Evolutionary conservation across 225 moss, liverwort and hornwort species (phyloP).

Genomic region (Marchantia paleacea): DNA sequence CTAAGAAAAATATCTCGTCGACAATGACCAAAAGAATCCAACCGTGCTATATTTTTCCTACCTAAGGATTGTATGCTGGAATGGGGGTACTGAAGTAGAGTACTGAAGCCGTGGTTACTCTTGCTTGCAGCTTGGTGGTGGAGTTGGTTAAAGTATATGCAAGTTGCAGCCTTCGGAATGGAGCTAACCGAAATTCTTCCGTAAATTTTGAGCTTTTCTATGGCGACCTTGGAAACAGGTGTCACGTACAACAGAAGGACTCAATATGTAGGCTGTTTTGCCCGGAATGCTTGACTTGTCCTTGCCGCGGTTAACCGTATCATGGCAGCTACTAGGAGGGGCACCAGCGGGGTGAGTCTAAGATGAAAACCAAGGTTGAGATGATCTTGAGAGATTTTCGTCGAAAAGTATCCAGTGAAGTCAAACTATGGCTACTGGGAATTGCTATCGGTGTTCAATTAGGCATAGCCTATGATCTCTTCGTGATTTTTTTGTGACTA

Average conservation of each 20-base stretch:
- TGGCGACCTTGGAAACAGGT: background rate
- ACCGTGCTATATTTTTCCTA: background rate
- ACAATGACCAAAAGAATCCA: too few species aligned
- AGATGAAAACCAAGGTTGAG: background rate
- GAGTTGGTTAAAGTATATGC: background rate
- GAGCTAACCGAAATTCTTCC: background rate
- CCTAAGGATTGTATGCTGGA: too few species aligned
- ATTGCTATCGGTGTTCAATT: background rate
- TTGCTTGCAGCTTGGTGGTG: constrained; percentile 11
- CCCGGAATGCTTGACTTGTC: background rate
- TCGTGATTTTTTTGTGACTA: background rate
- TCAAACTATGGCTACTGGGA: too few species aligned
- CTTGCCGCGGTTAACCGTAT: background rate
- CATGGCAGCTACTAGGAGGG: background rate
- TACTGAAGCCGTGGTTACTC: background rate
- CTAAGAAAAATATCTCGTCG: background rate
- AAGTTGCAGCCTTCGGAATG: background rate
- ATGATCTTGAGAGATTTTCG: background rate
- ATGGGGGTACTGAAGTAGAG: too few species aligned
- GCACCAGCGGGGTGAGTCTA: background rate
- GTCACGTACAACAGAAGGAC: background rate
- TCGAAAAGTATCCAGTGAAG: background rate
- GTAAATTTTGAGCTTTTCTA: too few species aligned
- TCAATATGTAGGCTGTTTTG: background rate
- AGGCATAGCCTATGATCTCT: background rate